Percentiles rank a stretch among this genome's conserved stretches.
Conservation (phyloP, 495 filamentous ascomycete species). For the Neurospora tetrasperma region DNA sequence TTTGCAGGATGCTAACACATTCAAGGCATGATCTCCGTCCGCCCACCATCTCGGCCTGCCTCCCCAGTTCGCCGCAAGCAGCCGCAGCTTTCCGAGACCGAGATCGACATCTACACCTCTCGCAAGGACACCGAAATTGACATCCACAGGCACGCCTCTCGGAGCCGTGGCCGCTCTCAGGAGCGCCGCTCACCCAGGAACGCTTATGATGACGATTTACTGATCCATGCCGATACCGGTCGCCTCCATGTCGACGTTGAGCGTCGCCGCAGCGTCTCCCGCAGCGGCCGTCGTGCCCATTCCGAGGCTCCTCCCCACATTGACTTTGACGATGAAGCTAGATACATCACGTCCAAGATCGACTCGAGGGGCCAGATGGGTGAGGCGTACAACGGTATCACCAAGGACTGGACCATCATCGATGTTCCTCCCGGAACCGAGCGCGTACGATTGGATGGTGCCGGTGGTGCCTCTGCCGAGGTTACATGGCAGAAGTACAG, state of each 20-base stretch:
- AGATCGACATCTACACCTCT: conserved; percentile 45
- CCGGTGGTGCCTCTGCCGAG: conserved; percentile 55
- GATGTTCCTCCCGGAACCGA: conserved; percentile 73
- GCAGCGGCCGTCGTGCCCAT: conserved; percentile 28
- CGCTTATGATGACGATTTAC: conserved; percentile 29
- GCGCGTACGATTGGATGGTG: conserved; percentile 63
- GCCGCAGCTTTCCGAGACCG: conserved; percentile 26
- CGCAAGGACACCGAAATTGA: conserved; percentile 40
- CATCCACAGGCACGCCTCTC: conserved; percentile 30
- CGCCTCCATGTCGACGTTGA: conserved; percentile 46
- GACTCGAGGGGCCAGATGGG: conserved; percentile 50
- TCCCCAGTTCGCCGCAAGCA: conserved; percentile 26
- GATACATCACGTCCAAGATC: conserved; percentile 54
- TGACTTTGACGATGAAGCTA: conserved; percentile 47
- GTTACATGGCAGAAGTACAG: conserved; percentile 69
- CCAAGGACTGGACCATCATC: conserved; percentile 64
- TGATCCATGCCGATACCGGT: conserved; percentile 44
- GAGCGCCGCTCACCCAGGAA: conserved; percentile 24
- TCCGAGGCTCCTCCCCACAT: conserved; percentile 34
- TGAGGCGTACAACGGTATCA: conserved; percentile 57
- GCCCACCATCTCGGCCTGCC: conserved; percentile 38
- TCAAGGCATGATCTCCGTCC: conserved; percentile 32
- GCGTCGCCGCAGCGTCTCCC: conserved; percentile 27
- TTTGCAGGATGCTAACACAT: conserved; percentile 4
- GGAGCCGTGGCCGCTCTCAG: conserved; percentile 19